These are phyloP conservation scores for Hirsutella minnesotensis DNA, from an alignment of 2,329 filamentous ascomycete species.

Conservation along the genomic window DNA sequence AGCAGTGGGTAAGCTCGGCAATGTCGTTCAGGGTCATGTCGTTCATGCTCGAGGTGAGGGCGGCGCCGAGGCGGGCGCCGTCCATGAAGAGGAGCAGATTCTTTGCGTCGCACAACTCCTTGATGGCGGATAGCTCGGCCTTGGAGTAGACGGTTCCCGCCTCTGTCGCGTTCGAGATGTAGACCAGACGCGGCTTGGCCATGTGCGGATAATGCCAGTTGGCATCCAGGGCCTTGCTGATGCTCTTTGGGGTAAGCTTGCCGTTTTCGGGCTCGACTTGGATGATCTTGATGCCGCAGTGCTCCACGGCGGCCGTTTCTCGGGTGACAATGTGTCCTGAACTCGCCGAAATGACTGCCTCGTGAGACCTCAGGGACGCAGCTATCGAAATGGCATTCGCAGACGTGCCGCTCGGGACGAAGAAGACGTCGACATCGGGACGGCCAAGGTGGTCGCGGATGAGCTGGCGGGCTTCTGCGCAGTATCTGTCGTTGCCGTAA, in stretches of 20 bases:
- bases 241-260: conserved; percentile 31
- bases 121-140: conserved; percentile 28
- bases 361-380: conserved; percentile 35
- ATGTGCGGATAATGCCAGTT: conserved; percentile 40
- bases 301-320: conserved; percentile 38
- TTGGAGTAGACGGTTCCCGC: conserved; percentile 35
- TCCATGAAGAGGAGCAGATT: conserved; percentile 33
- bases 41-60: conserved; percentile 28
- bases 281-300: conserved; percentile 39
- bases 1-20: conserved; percentile 35
- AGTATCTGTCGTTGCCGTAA: conserved; percentile 34
- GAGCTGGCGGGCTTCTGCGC: conserved; percentile 25
- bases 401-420: conserved; percentile 38
- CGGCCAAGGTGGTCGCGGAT: conserved; percentile 26
- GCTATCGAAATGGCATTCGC: conserved; percentile 40
- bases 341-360: conserved; percentile 37
- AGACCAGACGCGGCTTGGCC: conserved; percentile 37
- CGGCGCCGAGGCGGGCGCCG: conserved; percentile 32
- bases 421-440: conserved; percentile 33
- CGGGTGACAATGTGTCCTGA: conserved; percentile 36
- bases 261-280: conserved; percentile 31
- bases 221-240: conserved; percentile 29
- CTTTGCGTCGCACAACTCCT: conserved; percentile 27
- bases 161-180: conserved; percentile 40
- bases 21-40: conserved; percentile 32